Evolutionary conservation across 1,284 basidiomycete genomes (phyloP), one percentile per base, ranked within the genome.

Genomic region (Puccinia sorghi): DNA sequence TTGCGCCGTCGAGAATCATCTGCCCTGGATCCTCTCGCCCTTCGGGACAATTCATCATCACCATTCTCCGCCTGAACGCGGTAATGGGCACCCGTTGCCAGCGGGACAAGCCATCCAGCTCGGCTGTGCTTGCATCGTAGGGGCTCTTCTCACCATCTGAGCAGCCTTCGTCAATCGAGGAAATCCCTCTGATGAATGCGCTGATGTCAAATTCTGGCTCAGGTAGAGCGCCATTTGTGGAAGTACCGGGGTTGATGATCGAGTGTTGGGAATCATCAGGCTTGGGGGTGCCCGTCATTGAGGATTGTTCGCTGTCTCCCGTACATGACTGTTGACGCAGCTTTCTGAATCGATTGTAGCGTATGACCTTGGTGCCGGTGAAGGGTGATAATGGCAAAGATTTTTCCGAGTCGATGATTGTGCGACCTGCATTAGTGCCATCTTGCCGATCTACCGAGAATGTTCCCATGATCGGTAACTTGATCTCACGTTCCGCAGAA

Each of bases 1-100:
- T 46, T 25, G 66, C 74, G n/a, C 74, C 74, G n/a, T 77, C 66
- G 50, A 77, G 52, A 1, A 77, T 39, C 46, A 66, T 66, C 41
- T 39, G 56, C 3, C 41, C 32, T 32, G 3, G 1, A 12, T 64
- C 39, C 20, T 66, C 64, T 17, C 27, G 41, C 3, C 43, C 46
- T 22, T 70, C 64, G 8, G 39, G 12, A 48, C 20, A 43, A 7
- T n/a, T 27, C 27, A 15, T 37, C 39, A 54, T 56, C 63, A 63
- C 61, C 70, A 75, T 80, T 25, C 73, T 57, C 15, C 80, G 63
- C 39, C 83, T 71, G 80, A 82, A 84, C 5, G 83, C 82, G 52
- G 82, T 82, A 52, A 84, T 84, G 6, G 83, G 83, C 41, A 84
- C 81, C 12, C 83, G 80, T 56, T 75, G 80, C 83, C 83, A 84